Conservation (phyloP, 441 rosid genomes). For the Erodium chrysanthum region DNA sequence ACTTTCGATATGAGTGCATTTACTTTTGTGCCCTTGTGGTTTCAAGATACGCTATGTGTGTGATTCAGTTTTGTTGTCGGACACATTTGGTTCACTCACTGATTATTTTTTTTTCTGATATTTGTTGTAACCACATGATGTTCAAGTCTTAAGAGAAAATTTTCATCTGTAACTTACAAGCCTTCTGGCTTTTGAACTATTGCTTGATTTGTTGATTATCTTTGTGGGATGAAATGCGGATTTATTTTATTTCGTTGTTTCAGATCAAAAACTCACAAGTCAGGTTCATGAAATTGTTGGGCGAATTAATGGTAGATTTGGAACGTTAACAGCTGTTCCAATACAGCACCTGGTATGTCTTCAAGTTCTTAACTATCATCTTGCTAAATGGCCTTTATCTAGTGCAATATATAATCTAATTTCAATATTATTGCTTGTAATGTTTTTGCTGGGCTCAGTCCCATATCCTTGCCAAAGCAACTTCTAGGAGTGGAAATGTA, state of each 20-base stretch:
- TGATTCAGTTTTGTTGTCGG: too few species aligned
- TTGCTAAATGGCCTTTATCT: not conserved
- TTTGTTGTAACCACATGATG: too few species aligned
- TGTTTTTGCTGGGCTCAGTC: slow-evolving; percentile 3
- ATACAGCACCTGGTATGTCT: slow-evolving; percentile 90
- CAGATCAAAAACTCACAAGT: slow-evolving; percentile 99
- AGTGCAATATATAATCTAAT: slow-evolving; percentile 2
- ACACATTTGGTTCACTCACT: too few species aligned
- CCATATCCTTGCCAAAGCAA: not conserved
- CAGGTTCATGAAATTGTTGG: slow-evolving; percentile 99
- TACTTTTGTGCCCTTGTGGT: too few species aligned
- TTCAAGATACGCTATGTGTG: too few species aligned
- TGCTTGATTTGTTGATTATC: not conserved
- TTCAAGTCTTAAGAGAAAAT: too few species aligned
- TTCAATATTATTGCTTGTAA: not conserved
- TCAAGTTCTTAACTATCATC: slow-evolving; percentile 12
- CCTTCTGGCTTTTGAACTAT: not conserved
- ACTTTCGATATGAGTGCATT: not conserved
- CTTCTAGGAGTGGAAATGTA: not conserved
- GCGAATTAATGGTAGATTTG: slow-evolving; percentile 98
- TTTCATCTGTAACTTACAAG: not conserved
- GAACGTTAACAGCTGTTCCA: slow-evolving; percentile 85
- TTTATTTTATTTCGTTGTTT: slow-evolving; percentile 13
- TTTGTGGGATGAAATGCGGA: not conserved
- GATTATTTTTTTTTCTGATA: too few species aligned